Conservation (phyloP, 2,329 filamentous ascomycete species). For the Fusarium goolgardi region DNA sequence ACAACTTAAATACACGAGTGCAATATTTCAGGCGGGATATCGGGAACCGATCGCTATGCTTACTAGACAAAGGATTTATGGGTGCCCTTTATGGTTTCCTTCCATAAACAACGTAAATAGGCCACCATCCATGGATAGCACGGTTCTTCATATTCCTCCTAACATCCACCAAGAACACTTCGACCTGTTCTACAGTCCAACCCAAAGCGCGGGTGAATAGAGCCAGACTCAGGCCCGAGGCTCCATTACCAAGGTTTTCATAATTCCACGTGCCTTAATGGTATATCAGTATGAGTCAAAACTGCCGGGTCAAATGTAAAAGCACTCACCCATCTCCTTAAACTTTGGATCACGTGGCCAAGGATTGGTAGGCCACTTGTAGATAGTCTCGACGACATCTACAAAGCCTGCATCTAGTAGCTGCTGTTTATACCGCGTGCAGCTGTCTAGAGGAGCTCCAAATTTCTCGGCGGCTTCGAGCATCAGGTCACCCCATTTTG, state of each 20-base stretch:
- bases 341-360: constrained; percentile 64
- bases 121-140: constrained; percentile 54
- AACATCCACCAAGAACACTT: constrained; percentile 51
- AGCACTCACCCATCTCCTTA: constrained; percentile 60
- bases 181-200: constrained; percentile 51
- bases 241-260: constrained; percentile 50
- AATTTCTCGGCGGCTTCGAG: constrained; percentile 49
- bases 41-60: fast-evolving
- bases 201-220: constrained; percentile 54
- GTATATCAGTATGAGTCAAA: fast-evolving
- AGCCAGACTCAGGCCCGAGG: constrained; percentile 53
- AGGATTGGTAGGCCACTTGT: constrained; percentile 62
- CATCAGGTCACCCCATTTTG: constrained; percentile 47
- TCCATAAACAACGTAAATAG: constrained; percentile 50
- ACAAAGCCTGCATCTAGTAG: constrained; percentile 65
- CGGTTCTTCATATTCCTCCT: constrained; percentile 52
- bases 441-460: constrained; percentile 49
- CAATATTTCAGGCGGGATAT: background rate
- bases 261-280: constrained; percentile 54
- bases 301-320: fast-evolving
- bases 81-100: constrained; percentile 26
- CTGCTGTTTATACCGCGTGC: constrained; percentile 49
- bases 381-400: constrained; percentile 60
- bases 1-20: background rate
- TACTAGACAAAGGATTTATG: background rate